These are phyloP conservation scores for Xanthoconium stramineum DNA, from an alignment of 768 basidiomycete species.

Conservation along the genomic window DNA sequence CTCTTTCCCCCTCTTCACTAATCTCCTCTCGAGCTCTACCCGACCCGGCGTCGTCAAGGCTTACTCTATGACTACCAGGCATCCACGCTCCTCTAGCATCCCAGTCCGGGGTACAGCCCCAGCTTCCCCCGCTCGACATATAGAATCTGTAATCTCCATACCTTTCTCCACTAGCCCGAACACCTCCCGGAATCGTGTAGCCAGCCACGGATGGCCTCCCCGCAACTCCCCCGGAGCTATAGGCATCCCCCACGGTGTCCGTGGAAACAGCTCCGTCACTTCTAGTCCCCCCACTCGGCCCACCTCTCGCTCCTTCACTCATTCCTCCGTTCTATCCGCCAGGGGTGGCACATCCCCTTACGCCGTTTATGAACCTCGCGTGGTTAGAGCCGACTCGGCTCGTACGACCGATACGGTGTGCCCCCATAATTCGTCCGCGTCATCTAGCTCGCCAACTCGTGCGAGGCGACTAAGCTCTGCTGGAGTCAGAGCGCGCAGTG, in stretches of 20 bases:
- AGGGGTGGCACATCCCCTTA: constrained; percentile 30
- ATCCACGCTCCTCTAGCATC: constrained; percentile 63
- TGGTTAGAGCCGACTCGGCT: constrained; percentile 56
- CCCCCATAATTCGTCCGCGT: constrained; percentile 34
- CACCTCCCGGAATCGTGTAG: constrained; percentile 40
- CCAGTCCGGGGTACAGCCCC: constrained; percentile 51
- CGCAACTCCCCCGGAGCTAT: constrained; percentile 31
- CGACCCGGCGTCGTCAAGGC: not conserved
- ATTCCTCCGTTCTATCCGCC: constrained; percentile 31
- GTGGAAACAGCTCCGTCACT: constrained; percentile 30
- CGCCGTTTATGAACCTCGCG: constrained; percentile 57
- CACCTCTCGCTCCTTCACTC: constrained; percentile 44
- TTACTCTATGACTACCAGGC: constrained; percentile 44
- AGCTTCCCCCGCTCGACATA: constrained; percentile 50
- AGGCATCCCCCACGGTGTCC: constrained; percentile 39
- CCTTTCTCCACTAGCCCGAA: constrained; percentile 42
- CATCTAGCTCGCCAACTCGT: constrained; percentile 43
- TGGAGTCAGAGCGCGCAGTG: constrained; percentile 23
- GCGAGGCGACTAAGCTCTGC: constrained; percentile 46
- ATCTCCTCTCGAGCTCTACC: no score
- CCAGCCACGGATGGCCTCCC: constrained; percentile 31
- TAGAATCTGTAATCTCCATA: constrained; percentile 65
- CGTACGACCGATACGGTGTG: constrained; percentile 43
- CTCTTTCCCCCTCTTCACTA: not conserved
- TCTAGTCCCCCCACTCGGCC: constrained; percentile 39